These are phyloP conservation scores for Sphagnum contortum DNA, from an alignment of 225 moss, liverwort and hornwort species.

Conservation along the genomic window DNA sequence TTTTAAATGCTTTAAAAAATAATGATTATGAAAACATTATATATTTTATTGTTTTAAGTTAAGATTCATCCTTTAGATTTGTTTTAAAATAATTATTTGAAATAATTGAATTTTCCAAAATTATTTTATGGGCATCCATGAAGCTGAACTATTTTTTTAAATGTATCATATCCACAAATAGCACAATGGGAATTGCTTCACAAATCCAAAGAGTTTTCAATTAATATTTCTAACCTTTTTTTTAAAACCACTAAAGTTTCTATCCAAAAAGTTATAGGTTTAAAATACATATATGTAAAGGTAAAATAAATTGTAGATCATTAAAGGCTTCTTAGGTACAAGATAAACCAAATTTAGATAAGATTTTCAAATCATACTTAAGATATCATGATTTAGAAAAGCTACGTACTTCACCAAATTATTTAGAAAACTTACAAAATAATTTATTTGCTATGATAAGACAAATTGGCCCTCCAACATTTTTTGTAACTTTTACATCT, in stretches of 20 bases:
- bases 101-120: background rate
- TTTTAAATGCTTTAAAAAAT: too few species aligned
- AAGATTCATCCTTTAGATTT: background rate
- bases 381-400: background rate
- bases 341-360: background rate
- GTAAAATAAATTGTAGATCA: background rate
- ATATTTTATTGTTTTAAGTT: background rate
- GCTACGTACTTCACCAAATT: too few species aligned
- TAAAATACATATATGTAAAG: background rate
- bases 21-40: background rate
- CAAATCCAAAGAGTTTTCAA: background rate
- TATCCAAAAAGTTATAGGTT: background rate
- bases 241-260: background rate
- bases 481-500: too few species aligned
- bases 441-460: too few species aligned
- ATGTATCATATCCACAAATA: background rate
- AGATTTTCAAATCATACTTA: background rate
- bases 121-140: background rate
- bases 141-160: background rate
- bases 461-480: too few species aligned
- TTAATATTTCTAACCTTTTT: background rate
- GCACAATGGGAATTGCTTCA: background rate
- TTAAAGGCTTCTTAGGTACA: background rate
- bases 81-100: background rate
- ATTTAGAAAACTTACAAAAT: too few species aligned